Evolutionary conservation across 2,329 filamentous ascomycete genomes (phyloP), one percentile per base, ranked within the genome.

Genomic region (Colletotrichum filicis): DNA sequence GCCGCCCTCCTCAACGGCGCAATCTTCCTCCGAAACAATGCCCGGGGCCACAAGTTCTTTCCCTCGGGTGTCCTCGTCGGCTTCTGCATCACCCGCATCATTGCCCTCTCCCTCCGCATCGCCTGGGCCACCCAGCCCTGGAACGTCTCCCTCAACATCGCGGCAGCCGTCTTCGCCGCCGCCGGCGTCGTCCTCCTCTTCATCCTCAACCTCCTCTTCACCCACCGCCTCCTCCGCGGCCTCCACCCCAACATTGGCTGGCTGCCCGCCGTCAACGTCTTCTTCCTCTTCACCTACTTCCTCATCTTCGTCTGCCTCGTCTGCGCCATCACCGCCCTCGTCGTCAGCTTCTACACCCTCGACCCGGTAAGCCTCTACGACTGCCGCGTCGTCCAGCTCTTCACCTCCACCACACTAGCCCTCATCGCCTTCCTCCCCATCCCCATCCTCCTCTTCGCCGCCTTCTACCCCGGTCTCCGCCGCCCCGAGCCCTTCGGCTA

Each of bases 171-270:
- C 78, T 91, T 97, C 77, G 89, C 94, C 70, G 90, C 91, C 57
- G 92, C 93, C 0, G 94, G 94, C 55, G 91, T 95, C 19, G 80
- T 97, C 42, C 82, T 97, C 8, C 84, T 97, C 30, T 96, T 94
- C 81, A 83, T 96, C 77, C 85, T 95, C 82, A 97, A 97, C 83
- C 83, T 97, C 55, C 84, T 97, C 78, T 94, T 95, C 79, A 83
- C 92, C 0, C 93, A 95, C 82, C 91, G 95, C 58, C 87, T 97
- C 30, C 82, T 97, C 22, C 89, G 95, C 66, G 92, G 93, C 5
- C 89, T 90, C 58, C 93, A 95, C 78, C 94, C 94, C 0, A 79
- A 80, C 2, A 79, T 94, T 37, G 94, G 94, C 71, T 96, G 94
- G 94, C 87, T 89, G 74, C 85, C 82, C 28, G 77, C 82, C 1